A percentile compares a stretch with the other conserved stretches of the same genome.
Conservation (phyloP, 108 stramenopile species). For the Hondaea fermentalgiana region DNA sequence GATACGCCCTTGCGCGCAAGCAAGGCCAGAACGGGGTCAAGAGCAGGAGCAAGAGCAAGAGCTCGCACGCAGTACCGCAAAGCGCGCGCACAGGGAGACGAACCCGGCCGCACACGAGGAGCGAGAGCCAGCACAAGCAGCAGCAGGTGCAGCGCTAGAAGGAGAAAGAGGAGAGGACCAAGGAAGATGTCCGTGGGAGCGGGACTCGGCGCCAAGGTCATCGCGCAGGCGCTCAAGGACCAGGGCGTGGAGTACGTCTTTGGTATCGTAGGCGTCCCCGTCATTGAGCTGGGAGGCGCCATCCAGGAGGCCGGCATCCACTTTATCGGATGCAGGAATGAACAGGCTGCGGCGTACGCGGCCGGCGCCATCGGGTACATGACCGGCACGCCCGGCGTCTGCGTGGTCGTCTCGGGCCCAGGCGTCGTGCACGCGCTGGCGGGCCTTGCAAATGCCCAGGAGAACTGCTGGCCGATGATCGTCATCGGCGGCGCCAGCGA, state of each 20-base stretch:
- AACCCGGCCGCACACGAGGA: no score
- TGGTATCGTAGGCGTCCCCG: conserved; percentile 1
- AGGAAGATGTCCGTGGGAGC: background rate
- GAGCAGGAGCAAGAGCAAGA: no score
- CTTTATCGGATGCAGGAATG: background rate
- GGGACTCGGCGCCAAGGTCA: background rate
- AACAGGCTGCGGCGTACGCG: conserved; percentile 1
- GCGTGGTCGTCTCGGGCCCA: background rate
- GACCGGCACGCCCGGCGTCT: conserved; percentile 3
- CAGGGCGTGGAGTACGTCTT: conserved; percentile 7
- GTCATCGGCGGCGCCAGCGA: conserved; percentile 7
- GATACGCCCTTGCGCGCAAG: no score
- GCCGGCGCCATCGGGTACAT: conserved; percentile 3
- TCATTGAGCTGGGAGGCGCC: background rate
- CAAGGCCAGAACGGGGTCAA: no score
- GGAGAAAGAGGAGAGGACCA: background rate
- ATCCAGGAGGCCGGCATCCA: background rate
- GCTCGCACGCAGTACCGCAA: no score
- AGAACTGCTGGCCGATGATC: conserved; percentile 13
- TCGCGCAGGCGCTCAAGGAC: background rate
- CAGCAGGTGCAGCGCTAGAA: background rate
- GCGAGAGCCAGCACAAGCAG: no score
- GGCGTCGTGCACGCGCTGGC: conserved; percentile 7
- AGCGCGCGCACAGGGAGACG: no score
- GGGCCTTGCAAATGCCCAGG: conserved; percentile 15